A percentile compares a stretch with the other conserved stretches of the same genome.
phyloP scores from a whole-genome alignment of 306 rosid species.

The Casuarina equisetifolia region DNA sequence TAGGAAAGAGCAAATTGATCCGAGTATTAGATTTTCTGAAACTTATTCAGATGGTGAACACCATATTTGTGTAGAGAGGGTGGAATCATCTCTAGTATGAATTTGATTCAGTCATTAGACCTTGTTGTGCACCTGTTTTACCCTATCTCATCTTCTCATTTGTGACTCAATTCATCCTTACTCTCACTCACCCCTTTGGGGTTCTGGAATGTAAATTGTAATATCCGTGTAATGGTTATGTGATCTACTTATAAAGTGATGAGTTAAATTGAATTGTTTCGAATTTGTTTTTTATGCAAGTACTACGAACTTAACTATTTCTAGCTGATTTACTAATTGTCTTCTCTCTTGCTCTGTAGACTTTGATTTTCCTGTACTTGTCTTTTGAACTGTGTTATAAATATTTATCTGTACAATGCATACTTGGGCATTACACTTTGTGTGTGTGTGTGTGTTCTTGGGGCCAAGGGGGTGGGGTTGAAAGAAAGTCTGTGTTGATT shows the following conservation, averaged over 20 bases:
- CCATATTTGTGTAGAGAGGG: neutral
- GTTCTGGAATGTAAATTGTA: neutral
- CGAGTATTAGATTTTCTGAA: neutral
- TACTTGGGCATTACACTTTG: neutral
- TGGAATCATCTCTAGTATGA: neutral
- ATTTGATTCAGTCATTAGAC: neutral
- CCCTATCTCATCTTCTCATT: neutral
- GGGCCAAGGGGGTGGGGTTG: neutral
- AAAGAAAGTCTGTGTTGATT: conserved; percentile 1
- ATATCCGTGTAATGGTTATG: neutral
- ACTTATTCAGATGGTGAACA: too few species aligned
- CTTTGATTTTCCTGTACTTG: neutral
- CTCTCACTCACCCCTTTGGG: neutral
- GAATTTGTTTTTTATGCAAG: neutral
- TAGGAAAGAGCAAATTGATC: neutral
- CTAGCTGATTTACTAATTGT: neutral
- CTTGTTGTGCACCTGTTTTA: neutral
- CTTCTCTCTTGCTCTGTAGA: neutral
- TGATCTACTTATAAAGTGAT: neutral
- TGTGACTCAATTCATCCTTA: neutral
- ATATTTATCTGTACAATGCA: neutral
- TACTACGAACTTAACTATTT: neutral
- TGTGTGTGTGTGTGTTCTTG: too few species aligned
- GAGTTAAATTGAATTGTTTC: neutral
- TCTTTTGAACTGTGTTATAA: neutral